Percentiles rank a stretch among this genome's conserved stretches.
Conservation (phyloP, 2,329 filamentous ascomycete species). For the Exophiala sp. region DNA sequence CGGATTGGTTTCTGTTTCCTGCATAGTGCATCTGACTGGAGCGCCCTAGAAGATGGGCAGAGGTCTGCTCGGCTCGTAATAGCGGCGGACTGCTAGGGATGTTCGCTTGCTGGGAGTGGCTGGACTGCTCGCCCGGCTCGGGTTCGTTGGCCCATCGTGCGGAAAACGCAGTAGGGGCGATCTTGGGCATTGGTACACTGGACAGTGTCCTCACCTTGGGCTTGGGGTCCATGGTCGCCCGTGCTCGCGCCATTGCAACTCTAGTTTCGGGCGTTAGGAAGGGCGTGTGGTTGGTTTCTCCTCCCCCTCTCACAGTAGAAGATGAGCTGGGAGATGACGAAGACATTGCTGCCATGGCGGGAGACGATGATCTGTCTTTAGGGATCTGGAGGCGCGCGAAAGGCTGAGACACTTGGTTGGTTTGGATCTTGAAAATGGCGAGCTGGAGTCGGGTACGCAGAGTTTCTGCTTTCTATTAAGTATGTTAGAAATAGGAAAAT, state of each 20-base stretch:
- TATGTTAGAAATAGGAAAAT: too few species aligned
- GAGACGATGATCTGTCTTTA: conserved; percentile 6
- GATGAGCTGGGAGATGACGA: conserved; percentile 18
- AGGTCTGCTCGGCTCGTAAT: background rate
- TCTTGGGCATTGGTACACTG: conserved; percentile 17
- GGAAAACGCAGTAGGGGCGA: conserved; percentile 23
- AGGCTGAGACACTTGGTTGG: conserved; percentile 26
- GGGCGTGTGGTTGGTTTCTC: background rate
- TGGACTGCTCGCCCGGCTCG: background rate
- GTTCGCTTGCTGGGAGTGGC: background rate
- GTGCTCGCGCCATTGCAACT: conserved; percentile 21
- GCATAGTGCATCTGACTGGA: too few species aligned
- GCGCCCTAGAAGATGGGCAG: background rate
- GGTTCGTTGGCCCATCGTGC: conserved; percentile 15
- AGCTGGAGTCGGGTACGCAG: conserved; percentile 29
- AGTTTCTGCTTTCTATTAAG: conserved; percentile 27
- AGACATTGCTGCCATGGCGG: conserved; percentile 4
- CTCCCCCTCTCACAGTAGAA: conserved; percentile 14
- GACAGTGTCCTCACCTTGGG: conserved; percentile 13
- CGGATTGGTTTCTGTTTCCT: background rate
- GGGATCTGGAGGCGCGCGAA: conserved; percentile 24
- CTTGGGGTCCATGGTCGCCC: conserved; percentile 23
- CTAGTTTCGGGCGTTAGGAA: conserved; percentile 19
- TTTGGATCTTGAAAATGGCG: conserved; percentile 29
- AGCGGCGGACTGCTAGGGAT: conserved; percentile 16